Base-by-base conservation (phyloP, 2,329 filamentous ascomycete genomes). In the Tolypocladium inflatum region DNA sequence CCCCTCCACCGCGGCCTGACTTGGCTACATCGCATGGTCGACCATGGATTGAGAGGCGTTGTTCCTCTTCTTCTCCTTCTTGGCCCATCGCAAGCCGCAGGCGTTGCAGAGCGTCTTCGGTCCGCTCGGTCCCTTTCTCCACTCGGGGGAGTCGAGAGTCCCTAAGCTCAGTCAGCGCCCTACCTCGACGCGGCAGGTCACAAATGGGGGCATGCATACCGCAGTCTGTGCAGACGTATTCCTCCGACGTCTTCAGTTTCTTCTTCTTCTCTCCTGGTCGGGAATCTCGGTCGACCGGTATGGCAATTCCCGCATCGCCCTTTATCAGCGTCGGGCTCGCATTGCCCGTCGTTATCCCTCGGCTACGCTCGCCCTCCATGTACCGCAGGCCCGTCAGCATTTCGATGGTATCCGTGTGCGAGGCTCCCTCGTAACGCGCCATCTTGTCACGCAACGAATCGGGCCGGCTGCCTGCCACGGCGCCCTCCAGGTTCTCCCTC, bases 101-200 rank as follows among this genome's bases (percentile, higher is more conserved):
- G 93, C 93, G 75, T 97, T 97, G 74, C 93, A 97, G 15, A 97
- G 76, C 10, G 93, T 97, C 73, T 97, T 97, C 1, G 92, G 92
- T 2, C 93, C 93, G 62, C 84, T 90, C 0, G 93, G 93, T 0
- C 93, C 93, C 72, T 96, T 97, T 61, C 93, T 82, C 93, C 93
- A 97, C 76, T 97, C 93, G 0, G 93, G 93, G 19, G 90, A 96
- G 68, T 97, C 92, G 45, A 95, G 80, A 0, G 91, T 97, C 39
- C 83, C 84, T 87, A 61, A 11, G 42, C 60, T 60, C 54, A 61
- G 58, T 51, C 52, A 50, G 38, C 19, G 35, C 21, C 5, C 13
- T 15, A 13, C 11, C 30, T 37, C 48, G 7, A 33, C 11, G 26
- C 35, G 11, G 13, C 35, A 21, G 6, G 39, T 51, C 13, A 57